These are phyloP conservation scores for Scedosporium dehoogii DNA, from an alignment of 2,329 filamentous ascomycete species.

Conservation along the genomic window DNA sequence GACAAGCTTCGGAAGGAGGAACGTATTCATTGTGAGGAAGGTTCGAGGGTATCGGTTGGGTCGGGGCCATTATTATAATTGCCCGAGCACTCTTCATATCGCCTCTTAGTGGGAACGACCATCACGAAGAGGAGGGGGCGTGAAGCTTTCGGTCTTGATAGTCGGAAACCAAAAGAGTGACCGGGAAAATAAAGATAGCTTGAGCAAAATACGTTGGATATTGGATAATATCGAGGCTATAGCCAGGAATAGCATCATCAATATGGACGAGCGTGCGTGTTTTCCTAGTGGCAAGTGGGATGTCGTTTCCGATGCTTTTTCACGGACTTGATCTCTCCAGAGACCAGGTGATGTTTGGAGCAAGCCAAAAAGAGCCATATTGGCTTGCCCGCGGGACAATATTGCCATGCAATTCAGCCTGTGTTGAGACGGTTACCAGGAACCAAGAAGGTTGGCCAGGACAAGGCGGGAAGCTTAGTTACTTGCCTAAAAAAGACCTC, in stretches of 20 bases:
- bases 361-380: slow-evolving; percentile 11
- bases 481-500: background rate
- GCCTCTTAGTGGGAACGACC: background rate
- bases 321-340: slow-evolving; percentile 4
- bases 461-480: background rate
- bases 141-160: background rate
- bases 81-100: background rate
- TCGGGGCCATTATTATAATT: slow-evolving; percentile 2
- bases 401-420: slow-evolving; percentile 16
- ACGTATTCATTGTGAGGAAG: background rate
- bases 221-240: slow-evolving; percentile 10
- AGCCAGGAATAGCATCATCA: slow-evolving; percentile 11
- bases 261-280: background rate
- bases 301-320: background rate
- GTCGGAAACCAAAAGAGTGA: background rate
- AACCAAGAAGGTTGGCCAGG: slow-evolving; percentile 9
- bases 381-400: slow-evolving; percentile 8
- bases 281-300: background rate
- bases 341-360: slow-evolving; percentile 8
- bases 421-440: slow-evolving; percentile 13
- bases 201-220: slow-evolving; percentile 9
- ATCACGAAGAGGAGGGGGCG: background rate
- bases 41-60: background rate
- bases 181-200: slow-evolving; percentile 3
- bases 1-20: background rate